phyloP scores from a whole-genome alignment of 2,329 filamentous ascomycete genomes.

The Aspergillus fructus region DNA sequence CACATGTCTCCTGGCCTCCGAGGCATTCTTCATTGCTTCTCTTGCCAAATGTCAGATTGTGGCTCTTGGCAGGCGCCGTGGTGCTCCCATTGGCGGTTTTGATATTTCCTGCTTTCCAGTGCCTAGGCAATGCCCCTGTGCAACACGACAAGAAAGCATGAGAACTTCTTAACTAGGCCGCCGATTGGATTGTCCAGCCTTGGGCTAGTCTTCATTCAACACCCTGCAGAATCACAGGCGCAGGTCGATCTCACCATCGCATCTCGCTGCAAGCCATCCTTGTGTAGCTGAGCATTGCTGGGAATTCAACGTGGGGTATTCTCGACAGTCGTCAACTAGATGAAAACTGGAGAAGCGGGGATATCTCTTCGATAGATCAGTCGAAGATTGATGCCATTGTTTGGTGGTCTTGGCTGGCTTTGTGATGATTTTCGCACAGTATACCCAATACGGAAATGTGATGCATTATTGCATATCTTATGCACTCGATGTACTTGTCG shows the following conservation, averaged over 20 bases:
- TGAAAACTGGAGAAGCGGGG: too few species aligned
- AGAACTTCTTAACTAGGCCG: neutral
- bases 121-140: neutral
- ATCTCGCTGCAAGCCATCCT: too few species aligned
- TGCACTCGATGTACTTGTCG: too few species aligned
- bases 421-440: constrained; percentile 1
- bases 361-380: neutral
- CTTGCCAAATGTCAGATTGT: neutral
- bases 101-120: neutral
- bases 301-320: too few species aligned
- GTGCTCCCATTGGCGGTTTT: neutral
- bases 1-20: neutral
- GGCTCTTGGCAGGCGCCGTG: neutral
- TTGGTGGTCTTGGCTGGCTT: neutral
- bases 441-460: neutral
- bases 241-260: too few species aligned
- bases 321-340: too few species aligned
- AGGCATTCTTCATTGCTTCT: constrained; percentile 1
- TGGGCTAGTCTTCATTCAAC: too few species aligned
- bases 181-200: neutral
- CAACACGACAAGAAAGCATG: neutral
- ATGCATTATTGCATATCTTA: neutral
- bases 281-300: too few species aligned
- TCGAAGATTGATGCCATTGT: neutral
- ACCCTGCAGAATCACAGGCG: too few species aligned